Percentiles rank a stretch among this genome's conserved stretches.
These are phyloP conservation scores for Penicillium sp. DNA, from an alignment of 2,329 filamentous ascomycete species.

Conservation along the genomic window DNA sequence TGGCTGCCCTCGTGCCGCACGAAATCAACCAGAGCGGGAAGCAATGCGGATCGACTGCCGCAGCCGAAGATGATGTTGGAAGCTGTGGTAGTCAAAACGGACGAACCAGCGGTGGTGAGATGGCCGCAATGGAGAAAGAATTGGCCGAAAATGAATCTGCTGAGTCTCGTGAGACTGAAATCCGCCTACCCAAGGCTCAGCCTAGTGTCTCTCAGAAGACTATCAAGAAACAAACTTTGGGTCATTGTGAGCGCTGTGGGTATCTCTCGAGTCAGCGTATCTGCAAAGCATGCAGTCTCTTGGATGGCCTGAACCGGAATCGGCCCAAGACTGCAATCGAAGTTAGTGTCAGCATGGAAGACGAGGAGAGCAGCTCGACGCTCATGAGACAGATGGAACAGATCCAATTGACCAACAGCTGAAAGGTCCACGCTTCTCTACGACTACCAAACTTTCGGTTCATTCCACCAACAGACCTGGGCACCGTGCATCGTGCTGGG, in stretches of 20 bases:
- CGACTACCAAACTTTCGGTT: background rate
- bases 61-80: slow-evolving; percentile 56
- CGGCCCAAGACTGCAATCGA: slow-evolving; percentile 51
- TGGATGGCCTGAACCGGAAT: slow-evolving; percentile 86
- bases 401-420: slow-evolving; percentile 45
- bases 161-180: slow-evolving; percentile 65
- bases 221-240: slow-evolving; percentile 60
- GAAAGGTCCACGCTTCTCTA: slow-evolving; percentile 5
- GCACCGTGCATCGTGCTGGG: background rate
- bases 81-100: slow-evolving; percentile 76
- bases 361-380: slow-evolving; percentile 55
- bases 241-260: slow-evolving; percentile 82
- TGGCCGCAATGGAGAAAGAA: slow-evolving; percentile 78
- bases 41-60: slow-evolving; percentile 27
- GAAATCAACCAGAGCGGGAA: slow-evolving; percentile 47
- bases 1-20: slow-evolving; percentile 80
- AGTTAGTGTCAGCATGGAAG: slow-evolving; percentile 46
- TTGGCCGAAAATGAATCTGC: slow-evolving; percentile 66
- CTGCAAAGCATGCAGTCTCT: slow-evolving; percentile 88
- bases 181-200: slow-evolving; percentile 47
- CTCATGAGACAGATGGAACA: slow-evolving; percentile 54
- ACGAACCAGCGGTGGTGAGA: slow-evolving; percentile 69
- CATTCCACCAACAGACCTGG: no score
- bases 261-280: slow-evolving; percentile 94
- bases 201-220: slow-evolving; percentile 53